phyloP scores from a whole-genome alignment of 75 land plant species.

The Chamaecyparis obtusa region DNA sequence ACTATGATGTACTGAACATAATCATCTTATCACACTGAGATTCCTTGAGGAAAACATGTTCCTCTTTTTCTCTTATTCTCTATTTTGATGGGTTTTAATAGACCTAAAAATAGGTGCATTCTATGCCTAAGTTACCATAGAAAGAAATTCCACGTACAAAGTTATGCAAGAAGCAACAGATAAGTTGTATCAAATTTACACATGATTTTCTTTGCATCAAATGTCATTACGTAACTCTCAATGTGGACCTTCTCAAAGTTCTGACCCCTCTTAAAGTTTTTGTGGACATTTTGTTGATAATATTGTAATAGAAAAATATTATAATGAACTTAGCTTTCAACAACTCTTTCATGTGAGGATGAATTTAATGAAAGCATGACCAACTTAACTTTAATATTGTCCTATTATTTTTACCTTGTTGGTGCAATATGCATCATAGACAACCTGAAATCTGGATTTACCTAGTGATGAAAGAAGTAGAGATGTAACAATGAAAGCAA shows the following conservation, averaged over 20 bases:
- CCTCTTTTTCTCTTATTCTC: neutral
- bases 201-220: neutral
- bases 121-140: neutral
- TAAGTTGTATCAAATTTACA: neutral
- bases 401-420: no score
- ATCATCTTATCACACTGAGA: neutral
- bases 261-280: no score
- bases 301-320: no score
- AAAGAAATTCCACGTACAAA: no score
- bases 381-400: no score
- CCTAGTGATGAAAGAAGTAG: no score
- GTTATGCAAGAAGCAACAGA: no score
- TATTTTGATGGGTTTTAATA: neutral
- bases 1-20: neutral
- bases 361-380: neutral
- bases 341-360: neutral
- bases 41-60: neutral
- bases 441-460: no score
- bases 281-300: neutral
- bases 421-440: no score
- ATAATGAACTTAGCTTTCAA: no score
- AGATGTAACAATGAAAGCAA: no score
- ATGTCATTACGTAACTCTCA: no score
- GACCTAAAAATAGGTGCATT: neutral
- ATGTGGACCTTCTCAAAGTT: neutral